Conservation (phyloP, 257 asterid species). For the Coffea canephora region DNA sequence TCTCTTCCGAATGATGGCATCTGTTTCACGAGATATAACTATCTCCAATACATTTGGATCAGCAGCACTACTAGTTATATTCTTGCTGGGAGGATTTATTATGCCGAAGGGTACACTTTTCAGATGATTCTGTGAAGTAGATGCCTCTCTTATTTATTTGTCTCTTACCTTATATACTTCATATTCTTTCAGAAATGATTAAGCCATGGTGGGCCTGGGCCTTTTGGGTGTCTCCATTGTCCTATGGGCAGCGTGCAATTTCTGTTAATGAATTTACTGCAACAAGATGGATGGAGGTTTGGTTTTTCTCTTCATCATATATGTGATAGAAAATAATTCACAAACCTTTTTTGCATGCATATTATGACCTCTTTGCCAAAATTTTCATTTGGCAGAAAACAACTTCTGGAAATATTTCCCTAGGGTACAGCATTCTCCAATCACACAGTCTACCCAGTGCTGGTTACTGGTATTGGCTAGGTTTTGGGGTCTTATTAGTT, state of each 20-base stretch:
- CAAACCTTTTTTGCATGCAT: conserved; percentile 1
- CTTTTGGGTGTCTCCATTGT: conserved; percentile 83
- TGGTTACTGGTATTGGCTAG: conserved; percentile 78
- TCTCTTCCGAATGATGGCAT: conserved; percentile 80
- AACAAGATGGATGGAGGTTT: conserved; percentile 76
- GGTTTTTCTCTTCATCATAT: conserved; percentile 8
- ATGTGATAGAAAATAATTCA: neutral
- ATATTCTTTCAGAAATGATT: conserved; percentile 58
- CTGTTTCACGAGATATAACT: conserved; percentile 76
- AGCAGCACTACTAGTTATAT: conserved; percentile 66
- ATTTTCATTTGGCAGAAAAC: conserved; percentile 43
- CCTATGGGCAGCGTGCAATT: conserved; percentile 73
- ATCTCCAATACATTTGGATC: conserved; percentile 83
- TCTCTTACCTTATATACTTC: neutral
- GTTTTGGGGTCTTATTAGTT: conserved; percentile 59
- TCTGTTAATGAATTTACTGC: conserved; percentile 65
- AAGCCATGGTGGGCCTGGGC: conserved; percentile 97
- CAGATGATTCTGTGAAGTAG: neutral
- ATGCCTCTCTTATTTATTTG: neutral
- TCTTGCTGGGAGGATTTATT: conserved; percentile 83
- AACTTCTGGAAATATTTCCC: conserved; percentile 38
- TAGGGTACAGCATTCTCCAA: conserved; percentile 52
- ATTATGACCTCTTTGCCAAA: neutral
- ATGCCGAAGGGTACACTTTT: conserved; percentile 60
- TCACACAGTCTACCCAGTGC: conserved; percentile 60